Conservation (phyloP, 2,329 filamentous ascomycete species). For the Aureobasidium sp. region DNA sequence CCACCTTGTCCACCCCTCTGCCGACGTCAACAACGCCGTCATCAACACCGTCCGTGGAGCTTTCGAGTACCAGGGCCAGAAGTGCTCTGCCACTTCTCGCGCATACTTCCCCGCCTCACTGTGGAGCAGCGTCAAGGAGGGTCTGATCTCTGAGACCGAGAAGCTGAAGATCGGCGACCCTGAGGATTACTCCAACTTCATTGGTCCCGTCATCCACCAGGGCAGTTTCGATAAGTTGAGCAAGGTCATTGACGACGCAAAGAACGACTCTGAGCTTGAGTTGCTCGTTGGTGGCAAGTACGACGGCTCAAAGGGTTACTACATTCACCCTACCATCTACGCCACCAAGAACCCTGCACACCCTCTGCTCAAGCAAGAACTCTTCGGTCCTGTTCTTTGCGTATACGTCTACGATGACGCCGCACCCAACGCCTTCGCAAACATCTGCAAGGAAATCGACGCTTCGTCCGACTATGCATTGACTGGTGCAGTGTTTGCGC, state of each 20-base stretch:
- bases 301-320: constrained; percentile 73
- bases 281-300: constrained; percentile 70
- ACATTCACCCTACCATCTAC: constrained; percentile 78
- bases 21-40: constrained; percentile 71
- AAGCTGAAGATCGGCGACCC: constrained; percentile 66
- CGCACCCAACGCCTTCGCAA: constrained; percentile 46
- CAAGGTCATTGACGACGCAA: constrained; percentile 71
- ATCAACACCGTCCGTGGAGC: constrained; percentile 78
- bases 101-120: constrained; percentile 70
- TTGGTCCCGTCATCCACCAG: constrained; percentile 80
- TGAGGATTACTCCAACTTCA: constrained; percentile 67
- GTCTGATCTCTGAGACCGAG: constrained; percentile 60
- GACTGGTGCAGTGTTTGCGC: constrained; percentile 69
- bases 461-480: constrained; percentile 68
- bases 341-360: constrained; percentile 65
- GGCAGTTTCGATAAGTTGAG: constrained; percentile 74
- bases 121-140: constrained; percentile 64
- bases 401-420: constrained; percentile 71
- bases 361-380: constrained; percentile 66
- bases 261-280: constrained; percentile 64
- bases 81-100: constrained; percentile 79
- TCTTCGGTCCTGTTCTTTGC: constrained; percentile 73
- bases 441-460: constrained; percentile 60
- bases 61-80: constrained; percentile 88
- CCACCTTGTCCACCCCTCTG: constrained; percentile 71